Conservation (phyloP, 163 green algal genomes). For the Scenedesmus sp. region DNA sequence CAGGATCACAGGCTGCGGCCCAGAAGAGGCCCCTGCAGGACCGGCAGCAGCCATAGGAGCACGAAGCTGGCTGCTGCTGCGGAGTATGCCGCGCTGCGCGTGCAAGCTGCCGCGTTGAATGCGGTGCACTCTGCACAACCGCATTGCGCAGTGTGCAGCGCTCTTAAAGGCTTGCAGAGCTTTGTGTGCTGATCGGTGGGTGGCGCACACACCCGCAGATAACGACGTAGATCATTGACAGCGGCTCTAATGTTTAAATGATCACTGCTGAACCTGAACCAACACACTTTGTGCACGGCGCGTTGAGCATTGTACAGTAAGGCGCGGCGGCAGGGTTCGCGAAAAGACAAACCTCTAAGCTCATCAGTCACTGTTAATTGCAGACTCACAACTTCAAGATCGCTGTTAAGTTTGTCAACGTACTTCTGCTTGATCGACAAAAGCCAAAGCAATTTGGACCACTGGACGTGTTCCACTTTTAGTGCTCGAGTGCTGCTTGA, state of each 20-base stretch:
- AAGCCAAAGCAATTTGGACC: background rate
- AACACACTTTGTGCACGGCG: background rate
- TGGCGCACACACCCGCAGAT: background rate
- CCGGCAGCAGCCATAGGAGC: background rate
- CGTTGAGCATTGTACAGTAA: background rate
- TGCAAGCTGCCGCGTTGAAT: background rate
- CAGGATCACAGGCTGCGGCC: conserved; percentile 7
- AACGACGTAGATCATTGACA: background rate
- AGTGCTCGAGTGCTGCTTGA: background rate
- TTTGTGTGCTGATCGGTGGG: background rate
- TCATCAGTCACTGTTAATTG: background rate
- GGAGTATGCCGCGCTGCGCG: background rate
- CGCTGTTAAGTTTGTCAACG: background rate
- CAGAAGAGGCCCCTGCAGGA: background rate
- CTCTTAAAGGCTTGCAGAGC: background rate
- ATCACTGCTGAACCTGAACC: background rate
- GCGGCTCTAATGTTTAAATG: background rate
- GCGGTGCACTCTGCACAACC: background rate
- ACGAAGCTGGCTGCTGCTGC: conserved; percentile 1
- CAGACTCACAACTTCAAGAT: background rate
- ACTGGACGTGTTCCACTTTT: background rate
- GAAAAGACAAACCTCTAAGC: background rate
- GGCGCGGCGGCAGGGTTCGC: background rate
- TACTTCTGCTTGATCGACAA: background rate
- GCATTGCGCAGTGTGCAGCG: background rate